Base-by-base conservation (phyloP, 2,329 filamentous ascomycete genomes). In the Monosporascus cannonballus region DNA sequence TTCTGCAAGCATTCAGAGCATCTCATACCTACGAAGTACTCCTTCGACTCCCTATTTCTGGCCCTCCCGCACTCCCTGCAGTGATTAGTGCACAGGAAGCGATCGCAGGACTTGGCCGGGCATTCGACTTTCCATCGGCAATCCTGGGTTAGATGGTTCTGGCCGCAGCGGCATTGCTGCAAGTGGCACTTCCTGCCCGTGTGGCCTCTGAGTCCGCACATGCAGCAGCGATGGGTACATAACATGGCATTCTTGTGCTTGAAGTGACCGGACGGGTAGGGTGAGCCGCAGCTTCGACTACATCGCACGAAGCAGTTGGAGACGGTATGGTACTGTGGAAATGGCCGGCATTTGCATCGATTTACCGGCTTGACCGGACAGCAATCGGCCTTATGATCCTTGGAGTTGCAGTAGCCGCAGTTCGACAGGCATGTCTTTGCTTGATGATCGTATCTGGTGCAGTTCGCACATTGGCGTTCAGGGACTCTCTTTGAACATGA, bases 131-230 rank as follows among this genome's bases (percentile, higher is more conserved):
- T 68, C 69, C 69, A 73, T n/a, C 67, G 60, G 38, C 70, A 72
- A 50, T 71, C 69, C 55, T 73, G 70, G 0, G 67, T 69, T 42
- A 74, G 61, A 52, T 73, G 71, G 9, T 58, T 54, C 11, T 52
- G 58, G 17, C 71, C 69, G 57, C 71, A 74, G 4, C 66, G 63
- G 50, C 71, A 73, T 18, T 53, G 59, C 51, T 62, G 63, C 34
- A 68, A 49, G 22, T 64, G 59, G 53, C 71, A 73, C 27, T 71
- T 62, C 15, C 53, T 60, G n/a, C 70, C 71, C 25, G 62, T 63
- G 53, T 74, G 71, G 2, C 68, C 69, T 20, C 54, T 58, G 3
- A 67, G 51, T n/a, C 71, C 71, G 52, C 72, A 74, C 71, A 74
- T 73, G 55, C 71, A 73, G 56, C 71, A 74, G 18, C 72, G 65